A percentile compares a stretch with the other conserved stretches of the same genome.
These are phyloP conservation scores for Gossypium ekmanianum DNA, from an alignment of 345 rosid species.

Conservation along the genomic window DNA sequence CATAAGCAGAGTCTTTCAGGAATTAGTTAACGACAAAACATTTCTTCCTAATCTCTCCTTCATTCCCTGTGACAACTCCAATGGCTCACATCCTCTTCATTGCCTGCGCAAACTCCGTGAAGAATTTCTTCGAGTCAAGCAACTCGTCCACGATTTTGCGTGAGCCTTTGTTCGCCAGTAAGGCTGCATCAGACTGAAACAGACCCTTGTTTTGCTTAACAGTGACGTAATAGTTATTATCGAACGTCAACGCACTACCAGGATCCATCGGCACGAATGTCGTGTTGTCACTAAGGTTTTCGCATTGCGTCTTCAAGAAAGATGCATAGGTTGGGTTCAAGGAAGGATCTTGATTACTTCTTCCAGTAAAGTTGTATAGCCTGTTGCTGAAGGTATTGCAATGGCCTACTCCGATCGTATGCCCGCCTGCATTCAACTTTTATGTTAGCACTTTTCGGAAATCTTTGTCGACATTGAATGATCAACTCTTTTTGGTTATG, in stretches of 20 bases:
- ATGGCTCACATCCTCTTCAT: constrained; percentile 55
- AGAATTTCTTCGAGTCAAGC: constrained; percentile 24
- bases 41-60: constrained; percentile 55
- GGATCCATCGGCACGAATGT: constrained; percentile 61
- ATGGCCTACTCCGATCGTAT: constrained; percentile 58
- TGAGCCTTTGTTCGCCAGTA: constrained; percentile 36
- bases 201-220: constrained; percentile 46
- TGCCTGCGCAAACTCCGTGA: constrained; percentile 51
- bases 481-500: neutral
- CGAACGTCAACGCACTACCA: constrained; percentile 36
- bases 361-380: constrained; percentile 69
- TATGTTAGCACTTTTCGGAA: neutral
- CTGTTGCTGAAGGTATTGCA: constrained; percentile 47
- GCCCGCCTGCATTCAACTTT: constrained; percentile 39
- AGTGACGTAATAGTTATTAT: constrained; percentile 39
- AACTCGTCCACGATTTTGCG: constrained; percentile 13
- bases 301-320: constrained; percentile 42
- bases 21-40: constrained; percentile 36
- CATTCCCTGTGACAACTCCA: constrained; percentile 37
- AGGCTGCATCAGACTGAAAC: constrained; percentile 63
- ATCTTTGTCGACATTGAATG: neutral
- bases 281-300: constrained; percentile 21
- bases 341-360: constrained; percentile 55
- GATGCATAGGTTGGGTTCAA: constrained; percentile 38
- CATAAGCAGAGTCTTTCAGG: neutral